These are phyloP conservation scores for Boletus sp. DNA, from an alignment of 768 basidiomycete genomes.

Conservation along the genomic window DNA sequence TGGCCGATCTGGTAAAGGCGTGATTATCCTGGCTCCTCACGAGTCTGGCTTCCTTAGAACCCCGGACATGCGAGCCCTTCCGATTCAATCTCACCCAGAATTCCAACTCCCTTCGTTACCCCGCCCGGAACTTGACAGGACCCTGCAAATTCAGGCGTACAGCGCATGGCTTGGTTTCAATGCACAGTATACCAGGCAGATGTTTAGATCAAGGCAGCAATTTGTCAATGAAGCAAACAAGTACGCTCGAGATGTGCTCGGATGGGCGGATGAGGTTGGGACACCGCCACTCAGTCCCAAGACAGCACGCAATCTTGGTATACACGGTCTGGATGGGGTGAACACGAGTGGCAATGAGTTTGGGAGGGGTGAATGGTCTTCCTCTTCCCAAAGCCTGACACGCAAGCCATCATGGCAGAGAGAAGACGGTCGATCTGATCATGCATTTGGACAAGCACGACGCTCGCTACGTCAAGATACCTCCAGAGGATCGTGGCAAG, in stretches of 20 bases:
- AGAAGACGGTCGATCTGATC: neutral
- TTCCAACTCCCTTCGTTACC: conserved; percentile 27
- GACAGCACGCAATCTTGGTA: conserved; percentile 49
- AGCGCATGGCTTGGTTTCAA: conserved; percentile 58
- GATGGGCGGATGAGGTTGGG: conserved; percentile 33
- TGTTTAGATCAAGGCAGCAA: conserved; percentile 38
- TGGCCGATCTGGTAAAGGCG: conserved; percentile 57
- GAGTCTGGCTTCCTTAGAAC: conserved; percentile 48
- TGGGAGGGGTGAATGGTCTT: conserved; percentile 1
- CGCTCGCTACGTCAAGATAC: conserved; percentile 3
- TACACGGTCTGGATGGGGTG: conserved; percentile 37
- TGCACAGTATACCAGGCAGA: conserved; percentile 35
- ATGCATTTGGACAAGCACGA: neutral
- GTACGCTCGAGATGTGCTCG: conserved; percentile 35
- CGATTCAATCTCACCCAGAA: conserved; percentile 34
- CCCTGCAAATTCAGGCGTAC: conserved; percentile 50
- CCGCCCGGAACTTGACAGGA: conserved; percentile 28
- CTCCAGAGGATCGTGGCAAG: neutral
- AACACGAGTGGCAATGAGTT: conserved; percentile 8
- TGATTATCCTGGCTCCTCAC: conserved; percentile 50
- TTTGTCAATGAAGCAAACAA: conserved; percentile 40
- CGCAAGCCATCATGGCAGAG: conserved; percentile 11
- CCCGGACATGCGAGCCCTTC: conserved; percentile 39
- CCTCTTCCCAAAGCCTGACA: conserved; percentile 1
- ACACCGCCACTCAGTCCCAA: conserved; percentile 40